phyloP scores from a whole-genome alignment of 352 stramenopile species.

The Phytophthora macrochlamydospora region DNA sequence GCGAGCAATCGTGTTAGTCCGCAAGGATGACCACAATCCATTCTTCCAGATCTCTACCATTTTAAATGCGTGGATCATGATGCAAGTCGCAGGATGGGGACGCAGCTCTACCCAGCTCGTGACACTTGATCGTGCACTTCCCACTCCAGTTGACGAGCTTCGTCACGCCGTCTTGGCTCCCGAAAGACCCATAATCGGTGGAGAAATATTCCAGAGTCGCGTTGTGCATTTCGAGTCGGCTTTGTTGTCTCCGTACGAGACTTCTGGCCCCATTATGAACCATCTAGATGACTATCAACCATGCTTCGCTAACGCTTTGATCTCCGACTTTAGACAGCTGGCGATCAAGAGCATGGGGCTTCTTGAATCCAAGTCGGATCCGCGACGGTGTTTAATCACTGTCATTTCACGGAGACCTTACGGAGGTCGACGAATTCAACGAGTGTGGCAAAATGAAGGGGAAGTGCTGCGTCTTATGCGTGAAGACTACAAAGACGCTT shows the following conservation, averaged over 20 bases:
- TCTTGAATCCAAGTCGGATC: slow-evolving; percentile 13
- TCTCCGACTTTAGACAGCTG: slow-evolving; percentile 22
- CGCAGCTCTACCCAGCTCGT: slow-evolving; percentile 39
- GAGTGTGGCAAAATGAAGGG: slow-evolving; percentile 66
- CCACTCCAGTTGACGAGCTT: slow-evolving; percentile 43
- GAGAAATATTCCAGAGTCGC: slow-evolving; percentile 26
- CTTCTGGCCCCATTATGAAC: slow-evolving; percentile 45
- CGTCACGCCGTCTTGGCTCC: slow-evolving; percentile 38
- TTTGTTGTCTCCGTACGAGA: slow-evolving; percentile 42
- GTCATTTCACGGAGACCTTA: slow-evolving; percentile 60
- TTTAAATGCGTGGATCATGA: slow-evolving; percentile 43
- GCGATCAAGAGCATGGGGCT: slow-evolving; percentile 31
- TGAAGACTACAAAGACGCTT: slow-evolving; percentile 33
- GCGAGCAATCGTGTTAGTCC: slow-evolving; percentile 30
- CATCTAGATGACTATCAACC: slow-evolving; percentile 58
- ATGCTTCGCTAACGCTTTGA: slow-evolving; percentile 29
- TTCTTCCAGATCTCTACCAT: slow-evolving; percentile 51
- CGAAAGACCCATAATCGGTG: slow-evolving; percentile 15
- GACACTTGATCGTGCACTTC: slow-evolving; percentile 41
- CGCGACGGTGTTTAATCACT: slow-evolving; percentile 36
- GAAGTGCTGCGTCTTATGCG: slow-evolving; percentile 49
- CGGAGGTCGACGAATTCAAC: slow-evolving; percentile 45
- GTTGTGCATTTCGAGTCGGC: slow-evolving; percentile 42
- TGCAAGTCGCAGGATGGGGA: slow-evolving; percentile 33
- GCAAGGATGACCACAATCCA: slow-evolving; percentile 53